Percentiles rank a stretch among this genome's conserved stretches.
These are phyloP conservation scores for Macrotyloma uniflorum DNA, from an alignment of 306 rosid genomes.

Conservation along the genomic window DNA sequence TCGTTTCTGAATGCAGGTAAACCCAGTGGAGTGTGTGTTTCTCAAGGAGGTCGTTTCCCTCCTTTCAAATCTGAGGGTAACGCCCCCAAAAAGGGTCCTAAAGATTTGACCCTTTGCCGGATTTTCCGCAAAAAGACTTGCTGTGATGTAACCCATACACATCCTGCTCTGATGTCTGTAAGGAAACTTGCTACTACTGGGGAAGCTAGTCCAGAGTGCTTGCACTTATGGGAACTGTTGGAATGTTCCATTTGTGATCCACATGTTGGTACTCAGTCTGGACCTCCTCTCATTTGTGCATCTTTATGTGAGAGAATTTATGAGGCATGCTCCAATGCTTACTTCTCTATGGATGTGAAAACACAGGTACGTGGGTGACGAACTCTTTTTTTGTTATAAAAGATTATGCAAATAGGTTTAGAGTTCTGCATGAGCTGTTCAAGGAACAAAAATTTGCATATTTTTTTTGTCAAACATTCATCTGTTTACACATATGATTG, in stretches of 20 bases:
- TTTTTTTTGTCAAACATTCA: slow-evolving; percentile 5
- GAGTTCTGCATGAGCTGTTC: not conserved
- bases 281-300: slow-evolving; percentile 83
- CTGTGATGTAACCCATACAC: slow-evolving; percentile 80
- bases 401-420: slow-evolving; percentile 9
- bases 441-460: not conserved
- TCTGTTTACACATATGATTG: not conserved
- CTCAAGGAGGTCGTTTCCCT: slow-evolving; percentile 90
- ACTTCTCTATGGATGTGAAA: slow-evolving; percentile 84
- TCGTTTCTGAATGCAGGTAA: slow-evolving; percentile 54
- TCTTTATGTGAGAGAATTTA: slow-evolving; percentile 82
- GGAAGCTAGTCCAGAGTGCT: slow-evolving; percentile 81
- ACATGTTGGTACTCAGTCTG: slow-evolving; percentile 66
- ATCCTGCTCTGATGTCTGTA: slow-evolving; percentile 74
- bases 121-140: slow-evolving; percentile 84
- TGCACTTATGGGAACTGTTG: slow-evolving; percentile 90
- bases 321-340: slow-evolving; percentile 79
- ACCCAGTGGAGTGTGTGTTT: slow-evolving; percentile 67
- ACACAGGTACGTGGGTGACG: slow-evolving; percentile 64
- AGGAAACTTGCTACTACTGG: slow-evolving; percentile 86
- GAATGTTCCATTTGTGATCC: slow-evolving; percentile 97
- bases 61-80: slow-evolving; percentile 75
- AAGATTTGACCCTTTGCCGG: slow-evolving; percentile 86
- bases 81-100: slow-evolving; percentile 77
- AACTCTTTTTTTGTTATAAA: not conserved